These are phyloP conservation scores for Ceriops decandra DNA, from an alignment of 345 rosid species.

Conservation along the genomic window DNA sequence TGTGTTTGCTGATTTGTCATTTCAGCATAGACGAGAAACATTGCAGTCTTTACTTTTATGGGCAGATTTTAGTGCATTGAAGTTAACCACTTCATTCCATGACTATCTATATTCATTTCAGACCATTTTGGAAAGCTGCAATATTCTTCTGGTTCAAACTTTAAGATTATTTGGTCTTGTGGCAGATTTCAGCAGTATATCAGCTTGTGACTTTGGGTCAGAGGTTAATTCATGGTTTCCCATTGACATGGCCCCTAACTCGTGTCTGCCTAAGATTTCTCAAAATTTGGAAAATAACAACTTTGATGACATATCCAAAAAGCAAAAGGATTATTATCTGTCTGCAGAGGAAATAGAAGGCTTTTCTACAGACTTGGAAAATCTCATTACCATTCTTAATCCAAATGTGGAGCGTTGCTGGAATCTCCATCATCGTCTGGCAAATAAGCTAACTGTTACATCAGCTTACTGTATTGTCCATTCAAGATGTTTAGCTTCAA, in stretches of 20 bases:
- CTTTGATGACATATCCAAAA: constrained; percentile 19
- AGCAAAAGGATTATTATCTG: constrained; percentile 29
- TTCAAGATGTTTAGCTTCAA: constrained; percentile 51
- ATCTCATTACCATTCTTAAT: constrained; percentile 44
- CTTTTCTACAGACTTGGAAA: constrained; percentile 48
- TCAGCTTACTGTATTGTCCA: constrained; percentile 57
- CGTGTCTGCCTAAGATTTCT: constrained; percentile 27
- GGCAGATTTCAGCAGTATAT: constrained; percentile 24
- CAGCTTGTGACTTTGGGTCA: constrained; percentile 23
- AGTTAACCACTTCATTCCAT: constrained; percentile 56
- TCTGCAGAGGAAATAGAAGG: constrained; percentile 47
- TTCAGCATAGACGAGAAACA: constrained; percentile 43
- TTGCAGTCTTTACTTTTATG: constrained; percentile 54
- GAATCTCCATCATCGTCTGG: constrained; percentile 58
- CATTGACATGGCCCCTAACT: constrained; percentile 26
- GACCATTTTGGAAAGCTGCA: constrained; percentile 55
- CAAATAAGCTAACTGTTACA: constrained; percentile 48
- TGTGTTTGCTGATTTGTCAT: constrained; percentile 58
- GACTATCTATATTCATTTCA: constrained; percentile 72
- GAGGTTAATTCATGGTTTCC: constrained; percentile 46
- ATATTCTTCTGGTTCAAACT: constrained; percentile 40
- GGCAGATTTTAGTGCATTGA: constrained; percentile 58
- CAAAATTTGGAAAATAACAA: constrained; percentile 28
- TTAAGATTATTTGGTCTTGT: constrained; percentile 39
- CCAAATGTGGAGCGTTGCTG: constrained; percentile 57